These are phyloP conservation scores for Coemansia sp. DNA, from an alignment of 192 early-diverging fungal species.

Conservation along the genomic window DNA sequence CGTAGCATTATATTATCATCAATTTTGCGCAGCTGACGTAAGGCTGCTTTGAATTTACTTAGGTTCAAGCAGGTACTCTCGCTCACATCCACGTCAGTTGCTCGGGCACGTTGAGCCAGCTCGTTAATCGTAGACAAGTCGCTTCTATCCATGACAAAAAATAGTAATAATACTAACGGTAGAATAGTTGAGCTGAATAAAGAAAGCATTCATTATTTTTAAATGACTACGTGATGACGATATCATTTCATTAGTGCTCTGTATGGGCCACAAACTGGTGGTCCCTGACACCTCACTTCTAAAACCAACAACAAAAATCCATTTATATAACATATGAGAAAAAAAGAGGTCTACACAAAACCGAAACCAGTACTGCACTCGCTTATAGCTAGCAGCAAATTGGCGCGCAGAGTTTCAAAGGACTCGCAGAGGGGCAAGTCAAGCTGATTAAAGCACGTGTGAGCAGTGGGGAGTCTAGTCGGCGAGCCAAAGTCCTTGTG, in stretches of 20 bases:
- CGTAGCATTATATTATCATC: conserved; percentile 82
- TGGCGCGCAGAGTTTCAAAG: conserved; percentile 84
- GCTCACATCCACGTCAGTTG: conserved; percentile 32
- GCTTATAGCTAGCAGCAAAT: conserved; percentile 83
- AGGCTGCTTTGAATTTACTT: conserved; percentile 56
- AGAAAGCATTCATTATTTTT: no score
- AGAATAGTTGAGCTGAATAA: neutral
- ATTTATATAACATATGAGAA: neutral
- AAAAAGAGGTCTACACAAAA: conserved; percentile 62
- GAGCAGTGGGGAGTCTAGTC: conserved; percentile 90
- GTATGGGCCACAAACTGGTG: no score
- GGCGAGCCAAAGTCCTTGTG: conserved; percentile 92
- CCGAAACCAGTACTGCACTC: conserved; percentile 94
- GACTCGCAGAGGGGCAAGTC: conserved; percentile 92
- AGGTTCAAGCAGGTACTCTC: conserved; percentile 65
- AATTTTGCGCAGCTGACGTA: conserved; percentile 72
- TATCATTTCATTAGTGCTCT: no score
- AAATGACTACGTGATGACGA: no score
- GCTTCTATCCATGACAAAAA: neutral
- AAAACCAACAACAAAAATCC: conserved; percentile 7
- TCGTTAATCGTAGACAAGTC: conserved; percentile 34
- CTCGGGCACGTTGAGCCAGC: conserved; percentile 29
- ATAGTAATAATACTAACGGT: neutral
- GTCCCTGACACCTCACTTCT: no score
- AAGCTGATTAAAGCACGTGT: conserved; percentile 99